Percentiles rank a stretch among this genome's conserved stretches.
Evolutionary conservation across 345 rosid species (phyloP).

Genomic region (Camelina sativa): DNA sequence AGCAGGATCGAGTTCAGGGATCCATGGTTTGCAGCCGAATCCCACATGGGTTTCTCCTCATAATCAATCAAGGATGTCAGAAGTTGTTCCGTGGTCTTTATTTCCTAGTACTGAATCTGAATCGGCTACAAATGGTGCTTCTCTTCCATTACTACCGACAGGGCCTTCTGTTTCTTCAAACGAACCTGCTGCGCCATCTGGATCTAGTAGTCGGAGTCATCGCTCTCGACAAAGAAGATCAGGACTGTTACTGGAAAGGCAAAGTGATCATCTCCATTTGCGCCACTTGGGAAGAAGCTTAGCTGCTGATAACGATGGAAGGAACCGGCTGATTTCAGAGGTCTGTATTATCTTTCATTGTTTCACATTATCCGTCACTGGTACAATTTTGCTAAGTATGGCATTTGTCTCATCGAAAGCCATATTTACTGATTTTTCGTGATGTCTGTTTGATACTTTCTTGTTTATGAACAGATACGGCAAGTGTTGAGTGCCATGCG

Average conservation of each 20-base stretch:
- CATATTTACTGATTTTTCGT: neutral
- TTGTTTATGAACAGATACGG: constrained; percentile 62
- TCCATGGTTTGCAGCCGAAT: constrained; percentile 50
- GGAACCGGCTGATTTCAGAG: constrained; percentile 79
- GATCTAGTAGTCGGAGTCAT: constrained; percentile 56
- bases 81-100: constrained; percentile 74
- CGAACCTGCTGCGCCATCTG: constrained; percentile 54
- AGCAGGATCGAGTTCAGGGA: constrained; percentile 58
- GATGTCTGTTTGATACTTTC: constrained; percentile 37
- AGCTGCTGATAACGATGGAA: constrained; percentile 74
- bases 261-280: constrained; percentile 57
- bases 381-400: neutral
- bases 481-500: constrained; percentile 90
- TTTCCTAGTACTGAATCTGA: constrained; percentile 63
- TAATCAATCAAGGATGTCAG: constrained; percentile 56
- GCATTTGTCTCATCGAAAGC: neutral
- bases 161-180: constrained; percentile 58
- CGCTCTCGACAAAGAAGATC: constrained; percentile 57
- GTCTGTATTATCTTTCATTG: constrained; percentile 40
- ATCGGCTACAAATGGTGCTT: constrained; percentile 56
- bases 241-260: constrained; percentile 59
- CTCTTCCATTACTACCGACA: constrained; percentile 58
- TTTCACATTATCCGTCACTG: constrained; percentile 9
- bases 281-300: constrained; percentile 69
- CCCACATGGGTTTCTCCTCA: constrained; percentile 57